Percentiles rank a stretch among this genome's conserved stretches.
Evolutionary conservation across 2,329 filamentous ascomycete genomes (phyloP).

Genomic region (Macrophomina tecta): DNA sequence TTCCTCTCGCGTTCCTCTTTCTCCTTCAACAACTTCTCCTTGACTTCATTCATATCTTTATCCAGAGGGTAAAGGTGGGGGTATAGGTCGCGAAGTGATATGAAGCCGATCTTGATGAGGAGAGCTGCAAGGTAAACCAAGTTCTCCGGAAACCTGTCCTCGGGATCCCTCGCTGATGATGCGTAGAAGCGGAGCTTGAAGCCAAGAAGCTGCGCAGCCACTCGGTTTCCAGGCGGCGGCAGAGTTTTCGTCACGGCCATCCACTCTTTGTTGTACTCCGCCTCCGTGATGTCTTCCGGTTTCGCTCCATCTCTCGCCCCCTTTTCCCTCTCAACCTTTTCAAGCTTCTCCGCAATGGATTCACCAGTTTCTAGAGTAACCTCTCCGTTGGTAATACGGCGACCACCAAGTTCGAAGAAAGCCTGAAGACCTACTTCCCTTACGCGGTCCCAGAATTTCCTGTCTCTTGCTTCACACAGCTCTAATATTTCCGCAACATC

Average conservation of each 20-base stretch:
- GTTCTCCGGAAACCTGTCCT: conserved; percentile 86
- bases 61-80: conserved; percentile 89
- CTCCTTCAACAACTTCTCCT: conserved; percentile 73
- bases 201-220: conserved; percentile 91
- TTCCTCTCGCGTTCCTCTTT: conserved; percentile 78
- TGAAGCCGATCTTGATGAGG: conserved; percentile 95
- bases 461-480: conserved; percentile 70
- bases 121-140: conserved; percentile 89
- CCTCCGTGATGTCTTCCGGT: conserved; percentile 52
- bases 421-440: conserved; percentile 77
- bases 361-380: conserved; percentile 9
- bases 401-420: conserved; percentile 86
- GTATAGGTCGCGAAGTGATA: conserved; percentile 89
- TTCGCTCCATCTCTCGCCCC: conserved; percentile 38
- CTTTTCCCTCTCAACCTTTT: conserved; percentile 29
- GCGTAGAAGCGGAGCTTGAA: conserved; percentile 98
- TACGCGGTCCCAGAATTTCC: conserved; percentile 81
- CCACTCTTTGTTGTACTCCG: conserved; percentile 63
- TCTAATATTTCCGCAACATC: conserved; percentile 66
- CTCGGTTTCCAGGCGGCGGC: conserved; percentile 83
- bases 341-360: conserved; percentile 32
- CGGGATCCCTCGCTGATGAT: conserved; percentile 74
- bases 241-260: conserved; percentile 80
- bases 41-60: conserved; percentile 78
- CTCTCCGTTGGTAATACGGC: conserved; percentile 67